Evolutionary conservation across 208 protist species (phyloP).

Genomic region (Trypanosoma grayi): DNA sequence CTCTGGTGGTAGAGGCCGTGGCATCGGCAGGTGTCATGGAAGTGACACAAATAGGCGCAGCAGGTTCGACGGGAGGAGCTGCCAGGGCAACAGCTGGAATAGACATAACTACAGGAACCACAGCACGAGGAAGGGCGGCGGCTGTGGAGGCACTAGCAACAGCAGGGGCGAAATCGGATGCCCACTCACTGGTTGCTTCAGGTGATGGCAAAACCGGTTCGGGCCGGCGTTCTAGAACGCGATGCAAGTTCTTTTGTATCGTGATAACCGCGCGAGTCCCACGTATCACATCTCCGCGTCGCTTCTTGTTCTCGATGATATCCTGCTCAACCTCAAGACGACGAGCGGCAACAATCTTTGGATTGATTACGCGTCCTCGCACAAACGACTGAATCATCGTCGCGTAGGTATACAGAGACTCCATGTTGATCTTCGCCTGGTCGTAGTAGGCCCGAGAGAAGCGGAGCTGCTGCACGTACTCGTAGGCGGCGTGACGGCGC

Average conservation of each 20-base stretch:
- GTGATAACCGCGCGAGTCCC: not conserved
- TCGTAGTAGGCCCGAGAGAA: slow-evolving; percentile 34
- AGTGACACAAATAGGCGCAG: not conserved
- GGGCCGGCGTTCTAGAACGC: not conserved
- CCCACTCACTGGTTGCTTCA: too few species aligned
- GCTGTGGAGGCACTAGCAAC: not conserved
- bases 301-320: slow-evolving; percentile 10
- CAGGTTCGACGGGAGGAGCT: not conserved
- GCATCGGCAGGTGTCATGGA: not conserved
- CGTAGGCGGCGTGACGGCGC: slow-evolving; percentile 34
- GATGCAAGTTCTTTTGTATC: not conserved
- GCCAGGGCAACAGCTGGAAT: not conserved
- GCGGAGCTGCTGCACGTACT: slow-evolving; percentile 29
- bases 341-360: slow-evolving; percentile 20
- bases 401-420: slow-evolving; percentile 52
- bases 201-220: not conserved
- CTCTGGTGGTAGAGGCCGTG: not conserved
- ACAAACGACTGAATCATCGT: slow-evolving; percentile 49
- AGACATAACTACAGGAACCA: too few species aligned
- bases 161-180: not conserved
- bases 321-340: slow-evolving; percentile 1
- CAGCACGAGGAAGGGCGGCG: too few species aligned
- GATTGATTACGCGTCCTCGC: slow-evolving; percentile 24
- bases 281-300: not conserved
- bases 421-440: slow-evolving; percentile 28